Evolutionary conservation across 768 basidiomycete species (phyloP), one percentile per base, ranked within the genome.

Genomic region (Podaxis sp.): DNA sequence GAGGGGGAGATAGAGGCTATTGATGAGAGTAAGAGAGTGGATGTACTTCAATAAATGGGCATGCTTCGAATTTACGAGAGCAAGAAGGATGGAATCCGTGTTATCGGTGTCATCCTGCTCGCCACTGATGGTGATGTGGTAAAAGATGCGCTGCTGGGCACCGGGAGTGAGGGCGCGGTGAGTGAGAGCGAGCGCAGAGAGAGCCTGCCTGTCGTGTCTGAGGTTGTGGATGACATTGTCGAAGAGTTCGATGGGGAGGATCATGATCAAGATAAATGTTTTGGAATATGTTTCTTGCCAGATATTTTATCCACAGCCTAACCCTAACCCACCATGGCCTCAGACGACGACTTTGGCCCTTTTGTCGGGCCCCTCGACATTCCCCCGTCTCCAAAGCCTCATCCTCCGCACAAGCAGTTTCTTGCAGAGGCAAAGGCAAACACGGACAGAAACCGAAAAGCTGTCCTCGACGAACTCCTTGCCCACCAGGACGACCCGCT

Each of bases 401-500:
- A 18, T 16, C 27, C 40, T 4, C 50, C 51, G 0, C 59, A 53
- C n/a, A 36, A 16, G 28, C 9, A 53, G 27, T 60, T 53, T 21
- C 59, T 60, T 13, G 59, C 50, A 21, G 40, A 60, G 6, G 59
- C 59, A 10, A 53, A 60, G 32, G 59, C 59, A 3, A 60, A 52
- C 21, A 60, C 59, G 0, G 59, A 52, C 51, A n/a, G 59, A 23
- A 60, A 60, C 13, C 51, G 59, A 13, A 42, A 35, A 9, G 59
- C 59, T 0, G n/a, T 60, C 16, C 51, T 60, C 14, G 59, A 60
- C 27, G 59, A 60, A 23, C 57, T 59, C 7, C 50, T 59, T 5
- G 57, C 23, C 2, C 57, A 59, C 27, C 50, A 59, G 48, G 59
- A 60, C 42, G 59, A 60, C n/a, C 59, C 51, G 1, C 51, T 60